Evolutionary conservation across 1,284 basidiomycete genomes (phyloP), one percentile per base, ranked within the genome.

Genomic region (Malassezia sp.): DNA sequence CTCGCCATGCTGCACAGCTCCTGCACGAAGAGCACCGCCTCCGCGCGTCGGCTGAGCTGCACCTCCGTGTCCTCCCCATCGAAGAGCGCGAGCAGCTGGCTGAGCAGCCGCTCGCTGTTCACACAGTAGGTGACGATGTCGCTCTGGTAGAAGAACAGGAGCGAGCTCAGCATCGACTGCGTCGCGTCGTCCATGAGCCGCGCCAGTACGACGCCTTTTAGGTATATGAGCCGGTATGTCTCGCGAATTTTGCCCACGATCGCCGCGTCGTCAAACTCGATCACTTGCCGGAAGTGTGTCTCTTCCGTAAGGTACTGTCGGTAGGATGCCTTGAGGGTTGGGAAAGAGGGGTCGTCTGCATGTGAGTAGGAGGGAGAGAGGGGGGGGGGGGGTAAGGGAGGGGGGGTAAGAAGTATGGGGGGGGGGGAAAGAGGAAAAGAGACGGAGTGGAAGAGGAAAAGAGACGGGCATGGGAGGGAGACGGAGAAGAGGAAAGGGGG

Each of bases 131-230:
- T 81, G 67, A 96, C 87, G 65, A 97, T 96, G 72, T 97, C 91
- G 63, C 91, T 89, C 72, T 99, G 91, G 73, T 96, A 93, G 78
- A 91, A 97, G 70, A 96, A 91, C 70, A 97, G 87, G 72, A 87
- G 86, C 14, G 87, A 88, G 73, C 89, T 95, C 62, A 97, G 79
- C 60, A 95, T 87, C 61, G 89, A 89, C 75, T 95, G 93, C 0
- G 89, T 95, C 1, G 87, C 84, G 70, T 99, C 91, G 65, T 99
- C 91, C 35, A 96, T 78, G 2, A 85, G 81, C 6, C 91, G 81
- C 0, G 89, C 88, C 26, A 99, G 82, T 28, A 97, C 87, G 49
- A 99, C 91, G 67, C 97, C 91, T 71, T 95, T 96, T 56, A 99
- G 82, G 72, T 91, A 97, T 62, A 88, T 84, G 3, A 99, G 77